phyloP scores from a whole-genome alignment of 2,329 filamentous ascomycete genomes.

The Westerdykella aurantiaca region DNA sequence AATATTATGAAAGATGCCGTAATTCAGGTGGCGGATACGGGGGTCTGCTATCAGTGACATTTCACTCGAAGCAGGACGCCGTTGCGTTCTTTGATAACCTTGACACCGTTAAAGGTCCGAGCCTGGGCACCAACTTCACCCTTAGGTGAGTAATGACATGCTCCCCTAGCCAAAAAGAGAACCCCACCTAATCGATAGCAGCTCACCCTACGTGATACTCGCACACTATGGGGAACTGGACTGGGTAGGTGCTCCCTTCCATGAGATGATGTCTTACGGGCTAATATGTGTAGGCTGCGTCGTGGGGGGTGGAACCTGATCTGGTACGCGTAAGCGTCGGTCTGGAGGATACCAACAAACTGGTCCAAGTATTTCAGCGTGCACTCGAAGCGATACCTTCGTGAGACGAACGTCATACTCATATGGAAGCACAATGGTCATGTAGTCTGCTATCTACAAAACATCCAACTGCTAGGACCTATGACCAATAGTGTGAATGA shows the following conservation, averaged over 20 bases:
- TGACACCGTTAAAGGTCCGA: conserved; percentile 87
- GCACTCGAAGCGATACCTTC: conserved; percentile 59
- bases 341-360: conserved; percentile 66
- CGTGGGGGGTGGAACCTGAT: conserved; percentile 74
- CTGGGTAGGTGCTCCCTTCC: conserved; percentile 56
- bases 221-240: conserved; percentile 88
- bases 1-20: conserved; percentile 73
- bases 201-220: conserved; percentile 83
- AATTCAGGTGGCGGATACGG: conserved; percentile 77
- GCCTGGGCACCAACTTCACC: conserved; percentile 94
- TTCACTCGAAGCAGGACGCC: conserved; percentile 64
- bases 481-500: too few species aligned
- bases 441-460: too few species aligned
- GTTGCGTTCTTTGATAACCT: conserved; percentile 79
- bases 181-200: conserved; percentile 18
- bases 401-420: not conserved
- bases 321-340: conserved; percentile 85
- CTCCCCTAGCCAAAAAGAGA: not conserved
- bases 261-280: not conserved
- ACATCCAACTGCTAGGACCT: too few species aligned
- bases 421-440: too few species aligned
- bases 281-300: conserved; percentile 50
- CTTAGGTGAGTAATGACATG: conserved; percentile 47
- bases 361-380: conserved; percentile 58
- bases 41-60: conserved; percentile 79